Evolutionary conservation across 2,329 filamentous ascomycete genomes (phyloP).

Genomic region (Lasiodiplodia theobromae): DNA sequence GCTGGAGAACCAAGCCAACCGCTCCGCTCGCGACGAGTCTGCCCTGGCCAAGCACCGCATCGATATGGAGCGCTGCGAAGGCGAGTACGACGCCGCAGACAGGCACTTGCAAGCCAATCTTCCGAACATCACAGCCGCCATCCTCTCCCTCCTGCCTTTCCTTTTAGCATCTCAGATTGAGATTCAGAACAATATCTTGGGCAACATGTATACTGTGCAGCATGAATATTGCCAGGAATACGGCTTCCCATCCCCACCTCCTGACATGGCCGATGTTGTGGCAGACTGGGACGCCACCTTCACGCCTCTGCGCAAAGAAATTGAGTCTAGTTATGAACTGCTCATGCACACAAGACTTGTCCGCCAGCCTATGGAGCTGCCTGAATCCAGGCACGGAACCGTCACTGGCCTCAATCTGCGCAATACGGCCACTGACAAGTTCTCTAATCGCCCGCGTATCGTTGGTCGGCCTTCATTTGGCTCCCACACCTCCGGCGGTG

Average conservation of each 20-base stretch:
- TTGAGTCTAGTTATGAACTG: slow-evolving; percentile 68
- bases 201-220: slow-evolving; percentile 77
- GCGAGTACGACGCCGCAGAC: slow-evolving; percentile 79
- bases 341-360: slow-evolving; percentile 73
- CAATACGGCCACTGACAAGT: slow-evolving; percentile 45
- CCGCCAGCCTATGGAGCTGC: slow-evolving; percentile 61
- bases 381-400: slow-evolving; percentile 53
- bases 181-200: slow-evolving; percentile 79
- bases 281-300: slow-evolving; percentile 70
- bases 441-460: slow-evolving; percentile 35
- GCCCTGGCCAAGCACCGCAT: slow-evolving; percentile 73
- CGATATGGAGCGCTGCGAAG: slow-evolving; percentile 70
- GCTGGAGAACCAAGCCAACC: slow-evolving; percentile 72
- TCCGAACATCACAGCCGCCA: slow-evolving; percentile 73
- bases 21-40: slow-evolving; percentile 75
- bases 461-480: slow-evolving; percentile 38
- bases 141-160: slow-evolving; percentile 76
- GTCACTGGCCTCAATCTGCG: slow-evolving; percentile 57
- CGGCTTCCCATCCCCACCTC: slow-evolving; percentile 73
- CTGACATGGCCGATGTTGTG: slow-evolving; percentile 75
- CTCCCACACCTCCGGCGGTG: slow-evolving; percentile 18
- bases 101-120: slow-evolving; percentile 74
- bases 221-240: slow-evolving; percentile 75
- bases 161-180: slow-evolving; percentile 74
- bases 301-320: slow-evolving; percentile 68